Base-by-base conservation (phyloP, 139 green algal genomes). In the Desmodesmus armatus region DNA sequence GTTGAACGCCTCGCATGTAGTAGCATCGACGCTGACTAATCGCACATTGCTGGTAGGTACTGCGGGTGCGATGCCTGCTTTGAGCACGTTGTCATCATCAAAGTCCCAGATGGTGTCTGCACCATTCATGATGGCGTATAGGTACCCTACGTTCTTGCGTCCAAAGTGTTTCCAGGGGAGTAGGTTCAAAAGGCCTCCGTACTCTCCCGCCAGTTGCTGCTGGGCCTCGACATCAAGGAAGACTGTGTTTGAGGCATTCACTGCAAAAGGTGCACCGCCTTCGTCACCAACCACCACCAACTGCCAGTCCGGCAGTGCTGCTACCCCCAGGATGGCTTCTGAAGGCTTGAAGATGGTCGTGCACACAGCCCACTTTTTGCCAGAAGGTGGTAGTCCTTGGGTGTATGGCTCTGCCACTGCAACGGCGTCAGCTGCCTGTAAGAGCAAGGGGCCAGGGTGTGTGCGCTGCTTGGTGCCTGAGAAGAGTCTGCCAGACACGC, bases 81-180 rank as follows among this genome's bases (percentile, higher is more conserved):
- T 65, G 6, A 80, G 49, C 9, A 35, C 55, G 44, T 80, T 80
- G 47, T 80, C 73, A 31, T 80, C 73, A 47, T 80, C 73, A 80
- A 80, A 80, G 73, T 80, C 73, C 73, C 73, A 69, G 5, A 67
- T n/a, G n/a, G n/a, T n/a, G n/a, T n/a, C n/a, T n/a, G 72, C 72
- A 44, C 72, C 72, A 66, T 66, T 41, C 17, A 44, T 21, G 19
- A 80, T 69, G 31, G 73, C 73, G n/a, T 67, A 80, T 3, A 80
- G 44, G 43, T 80, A 80, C 2, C 73, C 73, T 0, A 80, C 0
- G 33, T 80, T 80, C 44, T 80, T 80, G 27, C 73, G 43, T 2
- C 73, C 73, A 66, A 80, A 80, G 21, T 80, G 73, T n/a, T 66
- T 60, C 73, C 73, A 80, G 13, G 73, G 73, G 3, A 80, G 73